Evolutionary conservation across 2,329 filamentous ascomycete species (phyloP).

Genomic region (Fusarium secorum): DNA sequence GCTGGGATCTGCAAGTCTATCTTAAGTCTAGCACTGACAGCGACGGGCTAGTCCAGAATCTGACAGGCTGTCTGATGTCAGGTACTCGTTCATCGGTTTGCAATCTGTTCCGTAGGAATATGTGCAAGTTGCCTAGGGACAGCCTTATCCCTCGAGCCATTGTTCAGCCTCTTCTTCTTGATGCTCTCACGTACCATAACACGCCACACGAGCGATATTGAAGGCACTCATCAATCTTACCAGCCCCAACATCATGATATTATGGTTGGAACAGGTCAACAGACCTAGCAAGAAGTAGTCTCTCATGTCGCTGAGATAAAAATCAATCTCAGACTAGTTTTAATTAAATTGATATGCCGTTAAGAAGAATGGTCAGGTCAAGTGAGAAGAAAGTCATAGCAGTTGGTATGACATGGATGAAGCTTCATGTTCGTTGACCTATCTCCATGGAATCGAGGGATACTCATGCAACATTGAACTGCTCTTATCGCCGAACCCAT

Average conservation of each 20-base stretch:
- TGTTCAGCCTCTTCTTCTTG: rapidly evolving
- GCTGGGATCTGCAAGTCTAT: neutral
- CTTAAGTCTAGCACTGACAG: neutral
- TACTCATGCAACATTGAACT: neutral
- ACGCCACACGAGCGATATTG: rapidly evolving
- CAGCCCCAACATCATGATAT: rapidly evolving
- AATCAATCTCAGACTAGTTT: too few relatives aligned
- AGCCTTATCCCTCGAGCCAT: neutral
- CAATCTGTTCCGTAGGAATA: rapidly evolving
- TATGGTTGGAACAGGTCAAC: too few relatives aligned
- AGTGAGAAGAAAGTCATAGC: rapidly evolving
- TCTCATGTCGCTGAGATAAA: neutral
- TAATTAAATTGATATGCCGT: rapidly evolving
- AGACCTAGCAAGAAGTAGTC: too few relatives aligned
- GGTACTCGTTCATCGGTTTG: neutral
- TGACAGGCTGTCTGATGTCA: rapidly evolving
- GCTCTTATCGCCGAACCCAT: neutral
- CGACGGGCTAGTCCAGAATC: neutral
- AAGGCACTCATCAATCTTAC: rapidly evolving
- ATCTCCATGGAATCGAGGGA: neutral
- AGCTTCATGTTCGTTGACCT: neutral
- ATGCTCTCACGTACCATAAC: rapidly evolving
- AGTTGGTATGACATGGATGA: neutral
- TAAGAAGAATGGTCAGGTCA: rapidly evolving
- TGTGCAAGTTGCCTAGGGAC: too few relatives aligned